Conservation (phyloP, 108 stramenopile species). For the Stephanodiscus triporus region DNA sequence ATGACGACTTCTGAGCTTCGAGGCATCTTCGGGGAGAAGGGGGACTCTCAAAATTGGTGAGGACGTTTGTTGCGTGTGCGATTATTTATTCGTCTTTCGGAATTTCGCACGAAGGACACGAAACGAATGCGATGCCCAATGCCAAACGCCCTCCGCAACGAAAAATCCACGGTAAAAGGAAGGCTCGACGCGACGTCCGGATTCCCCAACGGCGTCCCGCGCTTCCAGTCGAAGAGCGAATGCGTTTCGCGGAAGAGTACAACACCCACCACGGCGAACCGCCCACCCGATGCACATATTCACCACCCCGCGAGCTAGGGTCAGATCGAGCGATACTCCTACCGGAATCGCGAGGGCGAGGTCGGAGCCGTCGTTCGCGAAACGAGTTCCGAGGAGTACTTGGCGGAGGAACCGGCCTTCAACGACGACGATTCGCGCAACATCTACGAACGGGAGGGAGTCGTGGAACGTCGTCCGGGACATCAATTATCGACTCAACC, state of each 20-base stretch:
- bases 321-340: conserved; percentile 80
- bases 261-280: conserved; percentile 71
- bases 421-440: conserved; percentile 49
- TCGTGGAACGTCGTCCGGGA: conserved; percentile 58
- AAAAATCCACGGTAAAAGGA: too few relatives aligned
- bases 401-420: conserved; percentile 40
- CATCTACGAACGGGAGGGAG: conserved; percentile 69
- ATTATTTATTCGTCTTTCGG: not conserved
- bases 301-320: conserved; percentile 84
- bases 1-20: conserved; percentile 60
- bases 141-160: too few relatives aligned
- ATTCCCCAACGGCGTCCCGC: conserved; percentile 89
- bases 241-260: conserved; percentile 84
- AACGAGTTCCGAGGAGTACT: conserved; percentile 61
- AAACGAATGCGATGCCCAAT: too few relatives aligned
- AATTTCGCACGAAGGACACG: too few relatives aligned
- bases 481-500: conserved; percentile 80
- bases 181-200: conserved; percentile 64
- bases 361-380: conserved; percentile 66
- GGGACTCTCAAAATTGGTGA: conserved; percentile 79
- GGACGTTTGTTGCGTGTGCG: not conserved
- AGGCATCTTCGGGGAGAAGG: conserved; percentile 82
- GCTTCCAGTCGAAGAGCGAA: conserved; percentile 70
- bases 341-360: conserved; percentile 79
- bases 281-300: conserved; percentile 88